phyloP scores from a whole-genome alignment of 2,329 filamentous ascomycete species.

The Cordyceps fumosorosea region DNA sequence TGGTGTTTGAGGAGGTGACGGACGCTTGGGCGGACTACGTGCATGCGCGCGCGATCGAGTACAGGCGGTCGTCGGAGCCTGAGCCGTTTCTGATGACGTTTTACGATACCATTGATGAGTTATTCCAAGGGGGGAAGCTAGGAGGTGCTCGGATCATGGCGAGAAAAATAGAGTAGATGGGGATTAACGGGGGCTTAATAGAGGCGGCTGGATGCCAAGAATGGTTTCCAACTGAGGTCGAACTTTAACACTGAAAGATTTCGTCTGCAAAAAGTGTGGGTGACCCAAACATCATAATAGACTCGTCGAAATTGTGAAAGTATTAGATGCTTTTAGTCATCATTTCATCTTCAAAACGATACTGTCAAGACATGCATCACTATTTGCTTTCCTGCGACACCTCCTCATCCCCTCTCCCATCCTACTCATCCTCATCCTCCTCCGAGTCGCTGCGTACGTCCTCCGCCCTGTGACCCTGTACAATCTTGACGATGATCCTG shows the following conservation, averaged over 20 bases:
- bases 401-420: conserved; percentile 17
- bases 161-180: neutral
- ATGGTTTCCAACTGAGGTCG: too few relatives aligned
- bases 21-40: conserved; percentile 17
- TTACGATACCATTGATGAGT: conserved; percentile 16
- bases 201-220: too few relatives aligned
- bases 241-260: too few relatives aligned
- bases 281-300: too few relatives aligned
- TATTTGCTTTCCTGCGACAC: neutral
- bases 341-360: too few relatives aligned
- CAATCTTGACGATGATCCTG: conserved; percentile 70
- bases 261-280: too few relatives aligned
- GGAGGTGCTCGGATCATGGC: conserved; percentile 15
- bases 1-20: conserved; percentile 16
- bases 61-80: conserved; percentile 1
- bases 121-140: conserved; percentile 14
- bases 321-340: too few relatives aligned
- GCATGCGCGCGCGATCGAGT: conserved; percentile 14
- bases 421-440: conserved; percentile 57
- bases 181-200: neutral
- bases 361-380: too few relatives aligned
- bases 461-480: conserved; percentile 71
- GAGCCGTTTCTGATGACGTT: conserved; percentile 14
- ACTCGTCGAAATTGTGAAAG: too few relatives aligned
- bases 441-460: conserved; percentile 86